Percentiles rank a stretch among this genome's conserved stretches.
These are phyloP conservation scores for Macrolepiota dolichaula DNA, from an alignment of 768 basidiomycete genomes.

Conservation along the genomic window DNA sequence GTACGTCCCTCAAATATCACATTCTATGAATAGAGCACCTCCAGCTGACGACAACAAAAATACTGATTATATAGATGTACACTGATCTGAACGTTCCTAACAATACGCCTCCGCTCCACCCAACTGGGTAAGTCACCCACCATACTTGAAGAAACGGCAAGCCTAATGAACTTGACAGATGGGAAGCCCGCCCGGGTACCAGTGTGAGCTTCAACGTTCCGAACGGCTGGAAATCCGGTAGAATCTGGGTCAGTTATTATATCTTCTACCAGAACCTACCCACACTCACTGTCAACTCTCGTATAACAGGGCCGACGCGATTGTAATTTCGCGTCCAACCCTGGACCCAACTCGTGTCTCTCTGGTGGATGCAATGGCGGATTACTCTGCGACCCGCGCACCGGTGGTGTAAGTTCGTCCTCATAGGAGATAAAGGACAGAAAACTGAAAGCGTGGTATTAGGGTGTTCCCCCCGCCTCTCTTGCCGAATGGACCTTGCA, in stretches of 20 bases:
- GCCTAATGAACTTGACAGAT: too few relatives aligned
- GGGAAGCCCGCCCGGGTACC: slow-evolving; percentile 35
- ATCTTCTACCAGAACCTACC: slow-evolving; percentile 36
- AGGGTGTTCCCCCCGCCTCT: slow-evolving; percentile 59
- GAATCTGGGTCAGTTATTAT: slow-evolving; percentile 40
- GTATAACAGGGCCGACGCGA: slow-evolving; percentile 28
- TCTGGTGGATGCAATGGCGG: slow-evolving; percentile 50
- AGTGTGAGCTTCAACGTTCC: slow-evolving; percentile 49
- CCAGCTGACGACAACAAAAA: too few relatives aligned
- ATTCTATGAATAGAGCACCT: too few relatives aligned
- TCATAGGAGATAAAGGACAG: too few relatives aligned
- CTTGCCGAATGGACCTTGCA: slow-evolving; percentile 64
- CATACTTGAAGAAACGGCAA: too few relatives aligned
- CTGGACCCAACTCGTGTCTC: not conserved
- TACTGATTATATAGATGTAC: too few relatives aligned
- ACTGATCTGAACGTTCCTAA: too few relatives aligned
- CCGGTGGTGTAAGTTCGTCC: slow-evolving; percentile 45
- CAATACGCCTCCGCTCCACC: too few relatives aligned
- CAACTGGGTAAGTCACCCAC: too few relatives aligned
- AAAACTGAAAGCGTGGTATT: too few relatives aligned
- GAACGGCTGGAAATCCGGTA: slow-evolving; percentile 59
- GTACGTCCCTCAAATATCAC: too few relatives aligned
- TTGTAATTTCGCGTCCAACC: slow-evolving; percentile 48
- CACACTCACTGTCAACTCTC: not conserved
- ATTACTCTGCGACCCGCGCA: slow-evolving; percentile 42